Conservation (phyloP, 2,329 filamentous ascomycete genomes). For the Aureobasidium sp. region DNA sequence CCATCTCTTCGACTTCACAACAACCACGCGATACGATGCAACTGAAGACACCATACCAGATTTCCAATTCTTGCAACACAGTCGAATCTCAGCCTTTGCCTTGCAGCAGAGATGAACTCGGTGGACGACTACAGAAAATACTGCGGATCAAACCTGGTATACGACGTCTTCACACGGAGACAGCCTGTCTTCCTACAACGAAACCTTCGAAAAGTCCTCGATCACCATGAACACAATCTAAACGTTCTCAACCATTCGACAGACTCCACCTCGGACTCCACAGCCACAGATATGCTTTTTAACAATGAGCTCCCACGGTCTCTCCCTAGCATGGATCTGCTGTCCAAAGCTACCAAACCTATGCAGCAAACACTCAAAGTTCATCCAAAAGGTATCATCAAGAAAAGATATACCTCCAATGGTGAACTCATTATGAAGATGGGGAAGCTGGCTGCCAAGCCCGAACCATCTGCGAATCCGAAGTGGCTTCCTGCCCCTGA, state of each 20-base stretch:
- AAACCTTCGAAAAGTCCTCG: conserved; percentile 25
- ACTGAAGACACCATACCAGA: not conserved
- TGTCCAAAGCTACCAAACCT: conserved; percentile 18
- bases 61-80: not conserved
- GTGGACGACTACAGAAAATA: conserved; percentile 3
- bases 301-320: conserved; percentile 21
- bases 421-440: not conserved
- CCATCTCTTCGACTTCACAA: not conserved
- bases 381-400: not conserved
- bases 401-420: not conserved
- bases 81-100: not conserved
- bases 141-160: not conserved
- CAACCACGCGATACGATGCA: not conserved
- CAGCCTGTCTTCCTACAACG: conserved; percentile 22
- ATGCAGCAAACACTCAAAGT: not conserved
- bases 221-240: conserved; percentile 21
- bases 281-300: not conserved
- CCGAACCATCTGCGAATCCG: not conserved
- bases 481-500: not conserved
- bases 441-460: not conserved
- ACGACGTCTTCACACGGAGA: not conserved
- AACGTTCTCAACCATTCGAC: not conserved
- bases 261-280: not conserved
- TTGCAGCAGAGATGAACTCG: conserved; percentile 5
- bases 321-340: conserved; percentile 23